Evolutionary conservation across 75 land plant species (phyloP), one percentile per base, ranked within the genome.

Genomic region (Ceratopteris richardii): DNA sequence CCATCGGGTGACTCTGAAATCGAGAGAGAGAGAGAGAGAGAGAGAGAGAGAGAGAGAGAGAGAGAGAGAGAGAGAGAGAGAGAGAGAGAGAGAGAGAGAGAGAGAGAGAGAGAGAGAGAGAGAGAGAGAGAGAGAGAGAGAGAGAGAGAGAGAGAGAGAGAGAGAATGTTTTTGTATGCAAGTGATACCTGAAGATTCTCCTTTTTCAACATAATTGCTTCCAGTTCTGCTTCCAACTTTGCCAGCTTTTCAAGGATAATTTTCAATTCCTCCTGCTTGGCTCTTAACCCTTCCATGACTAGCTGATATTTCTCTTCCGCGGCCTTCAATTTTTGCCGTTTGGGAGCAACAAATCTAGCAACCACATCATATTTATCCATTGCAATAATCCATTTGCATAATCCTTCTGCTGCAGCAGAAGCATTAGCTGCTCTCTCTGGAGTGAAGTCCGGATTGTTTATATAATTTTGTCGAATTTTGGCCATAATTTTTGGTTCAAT

Each of bases 381-480:
- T 11, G 76, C 76, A 51, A 73, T 61, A 58, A 73, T 73, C 76
- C 76, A 73, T 44, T 73, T 73, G 58, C 76, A 73, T 44, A 73
- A 33, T 17, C 76, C 76, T 42, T 73, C 76, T 24, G 76, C 76
- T n/a, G 76, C 76, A 36, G 76, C 70, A 0, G 76, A 73, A 13
- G 76, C 76, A 73, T 73, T 73, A 13, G 76, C 76, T 26, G 76
- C 76, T 44, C 68, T 73, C 14, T 54, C 64, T 0, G 76, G 76
- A 21, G 76, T 73, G 27, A 73, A 73, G 23, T 73, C 76, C 0
- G 76, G 70, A 39, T 73, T 73, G 30, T 31, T 31, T 13, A 60
- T 61, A 37, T 73, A 73, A 1, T 60, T 36, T 31, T 59, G 70
- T 31, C 76, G 29, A 23, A 73, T 66, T 43, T 66, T 73, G 25